Percentiles rank a stretch among this genome's conserved stretches.
phyloP scores from a whole-genome alignment of 805 yeast species.

The Candida xiaguanensis region DNA sequence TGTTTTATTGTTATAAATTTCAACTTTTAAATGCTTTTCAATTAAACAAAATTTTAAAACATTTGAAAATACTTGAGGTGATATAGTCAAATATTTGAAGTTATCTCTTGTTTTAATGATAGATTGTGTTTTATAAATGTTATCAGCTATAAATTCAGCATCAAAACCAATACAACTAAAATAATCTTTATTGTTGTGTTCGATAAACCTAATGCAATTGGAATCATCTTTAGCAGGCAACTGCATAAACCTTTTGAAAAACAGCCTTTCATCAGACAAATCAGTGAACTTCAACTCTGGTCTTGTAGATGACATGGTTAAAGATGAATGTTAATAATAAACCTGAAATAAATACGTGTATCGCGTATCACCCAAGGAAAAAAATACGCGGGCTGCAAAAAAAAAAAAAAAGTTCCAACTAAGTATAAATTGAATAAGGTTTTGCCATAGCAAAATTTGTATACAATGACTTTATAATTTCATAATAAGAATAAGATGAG shows the following conservation, averaged over 20 bases:
- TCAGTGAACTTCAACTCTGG: constrained; percentile 35
- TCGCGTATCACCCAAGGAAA: constrained; percentile 1
- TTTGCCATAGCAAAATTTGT: too few relatives aligned
- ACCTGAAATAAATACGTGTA: background rate
- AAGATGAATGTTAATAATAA: too few relatives aligned
- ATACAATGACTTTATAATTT: too few relatives aligned
- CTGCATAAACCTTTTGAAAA: constrained; percentile 40
- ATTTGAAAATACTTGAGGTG: constrained; percentile 67
- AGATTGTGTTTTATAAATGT: constrained; percentile 77
- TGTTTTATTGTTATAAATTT: constrained; percentile 61
- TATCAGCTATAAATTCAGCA: constrained; percentile 79
- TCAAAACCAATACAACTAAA: constrained; percentile 72
- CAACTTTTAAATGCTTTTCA: constrained; percentile 71
- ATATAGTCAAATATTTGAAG: constrained; percentile 66
- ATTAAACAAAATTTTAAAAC: constrained; percentile 65
- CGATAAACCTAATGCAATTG: constrained; percentile 66
- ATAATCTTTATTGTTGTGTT: constrained; percentile 67
- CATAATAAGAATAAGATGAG: too few relatives aligned
- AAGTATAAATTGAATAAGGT: background rate
- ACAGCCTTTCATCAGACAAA: constrained; percentile 40
- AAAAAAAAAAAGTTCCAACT: background rate
- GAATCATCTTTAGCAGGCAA: constrained; percentile 48
- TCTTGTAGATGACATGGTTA: constrained; percentile 13
- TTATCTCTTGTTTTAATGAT: constrained; percentile 59
- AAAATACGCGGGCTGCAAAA: background rate